Conservation (phyloP, 495 filamentous ascomycete genomes). For the Terfezia boudieri region DNA sequence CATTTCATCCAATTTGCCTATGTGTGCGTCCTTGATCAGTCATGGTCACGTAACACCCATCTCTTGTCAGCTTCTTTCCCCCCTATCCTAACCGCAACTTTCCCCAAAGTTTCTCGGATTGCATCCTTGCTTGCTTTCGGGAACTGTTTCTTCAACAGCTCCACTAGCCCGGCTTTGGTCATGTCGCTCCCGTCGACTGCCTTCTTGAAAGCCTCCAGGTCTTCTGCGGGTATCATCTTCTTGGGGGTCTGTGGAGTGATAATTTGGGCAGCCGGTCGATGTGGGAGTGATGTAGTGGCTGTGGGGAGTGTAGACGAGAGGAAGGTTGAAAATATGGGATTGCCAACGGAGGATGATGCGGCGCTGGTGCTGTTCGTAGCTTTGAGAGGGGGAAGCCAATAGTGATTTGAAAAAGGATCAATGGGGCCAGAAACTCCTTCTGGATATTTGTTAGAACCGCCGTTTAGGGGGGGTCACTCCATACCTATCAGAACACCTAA, state of each 20-base stretch:
- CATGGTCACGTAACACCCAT: background rate
- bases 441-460: conserved; percentile 2
- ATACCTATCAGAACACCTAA: conserved; percentile 55
- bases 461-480: conserved; percentile 1
- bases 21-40: too few relatives aligned
- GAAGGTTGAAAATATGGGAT: conserved; percentile 1
- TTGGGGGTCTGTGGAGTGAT: conserved; percentile 16
- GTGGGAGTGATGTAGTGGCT: conserved; percentile 7
- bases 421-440: conserved; percentile 30
- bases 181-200: conserved; percentile 46
- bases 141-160: conserved; percentile 56
- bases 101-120: conserved; percentile 48
- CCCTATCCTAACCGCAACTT: conserved; percentile 44
- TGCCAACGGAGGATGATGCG: conserved; percentile 21
- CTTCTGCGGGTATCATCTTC: conserved; percentile 34
- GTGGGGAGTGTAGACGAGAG: conserved; percentile 1
- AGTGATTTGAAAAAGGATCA: conserved; percentile 61
- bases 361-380: conserved; percentile 17
- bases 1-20: too few relatives aligned
- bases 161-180: conserved; percentile 53
- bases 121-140: conserved; percentile 46
- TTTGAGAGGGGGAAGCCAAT: conserved; percentile 39
- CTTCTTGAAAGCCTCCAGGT: conserved; percentile 49
- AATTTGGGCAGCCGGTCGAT: conserved; percentile 1
- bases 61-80: conserved; percentile 18